These are phyloP conservation scores for Rhodotorula sp. DNA, from an alignment of 1,284 basidiomycete genomes.

Conservation along the genomic window DNA sequence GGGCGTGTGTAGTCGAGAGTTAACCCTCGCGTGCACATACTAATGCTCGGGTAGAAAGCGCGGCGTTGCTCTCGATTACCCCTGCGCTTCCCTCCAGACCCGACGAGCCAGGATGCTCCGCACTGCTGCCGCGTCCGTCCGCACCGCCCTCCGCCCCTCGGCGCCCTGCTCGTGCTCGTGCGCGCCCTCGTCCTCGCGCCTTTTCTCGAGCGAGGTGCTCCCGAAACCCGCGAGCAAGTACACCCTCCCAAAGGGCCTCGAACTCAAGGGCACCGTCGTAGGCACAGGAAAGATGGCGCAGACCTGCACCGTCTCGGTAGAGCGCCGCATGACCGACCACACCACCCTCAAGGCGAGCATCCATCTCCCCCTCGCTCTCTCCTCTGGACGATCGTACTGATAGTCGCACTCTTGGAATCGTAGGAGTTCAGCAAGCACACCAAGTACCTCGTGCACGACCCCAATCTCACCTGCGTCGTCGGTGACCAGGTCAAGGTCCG, in stretches of 20 bases:
- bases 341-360: conserved; percentile 40
- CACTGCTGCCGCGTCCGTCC: background rate
- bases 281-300: conserved; percentile 28
- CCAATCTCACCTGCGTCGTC: conserved; percentile 24
- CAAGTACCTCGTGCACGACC: conserved; percentile 44
- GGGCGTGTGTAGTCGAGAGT: too few relatives aligned
- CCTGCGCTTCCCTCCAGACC: too few relatives aligned
- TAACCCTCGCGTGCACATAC: too few relatives aligned
- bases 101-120: background rate
- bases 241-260: conserved; percentile 37
- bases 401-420: too few relatives aligned
- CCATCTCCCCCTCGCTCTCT: background rate
- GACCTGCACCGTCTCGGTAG: conserved; percentile 41
- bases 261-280: conserved; percentile 39
- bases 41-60: too few relatives aligned
- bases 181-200: conserved; percentile 6
- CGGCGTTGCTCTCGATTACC: too few relatives aligned
- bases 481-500: conserved; percentile 39
- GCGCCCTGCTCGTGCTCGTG: conserved; percentile 4
- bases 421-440: conserved; percentile 40
- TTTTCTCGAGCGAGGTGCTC: background rate
- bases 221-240: conserved; percentile 25
- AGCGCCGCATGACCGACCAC: conserved; percentile 37
- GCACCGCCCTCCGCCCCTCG: background rate
- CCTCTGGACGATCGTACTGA: too few relatives aligned